Conservation (phyloP, 2,329 filamentous ascomycete species). For the Colletotrichum chlorophyti region DNA sequence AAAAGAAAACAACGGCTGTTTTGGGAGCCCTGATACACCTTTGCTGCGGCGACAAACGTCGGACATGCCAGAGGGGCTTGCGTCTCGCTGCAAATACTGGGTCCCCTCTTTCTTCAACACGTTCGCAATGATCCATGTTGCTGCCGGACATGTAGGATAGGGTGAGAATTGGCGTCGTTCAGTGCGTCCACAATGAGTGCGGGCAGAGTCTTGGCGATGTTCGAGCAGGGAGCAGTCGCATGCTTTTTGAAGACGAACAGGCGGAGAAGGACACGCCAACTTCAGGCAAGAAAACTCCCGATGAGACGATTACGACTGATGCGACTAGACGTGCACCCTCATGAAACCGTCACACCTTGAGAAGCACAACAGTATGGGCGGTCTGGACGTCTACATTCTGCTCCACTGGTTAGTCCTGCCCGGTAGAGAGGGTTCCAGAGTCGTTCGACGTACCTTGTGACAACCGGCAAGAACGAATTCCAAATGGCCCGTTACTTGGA, state of each 20-base stretch:
- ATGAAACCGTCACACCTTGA: not conserved
- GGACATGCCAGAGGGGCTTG: not conserved
- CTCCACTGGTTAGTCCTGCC: not conserved
- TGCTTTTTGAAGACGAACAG: not conserved
- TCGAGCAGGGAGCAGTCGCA: not conserved
- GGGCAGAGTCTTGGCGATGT: not conserved
- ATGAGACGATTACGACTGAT: not conserved
- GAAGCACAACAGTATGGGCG: no score
- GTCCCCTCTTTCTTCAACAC: not conserved
- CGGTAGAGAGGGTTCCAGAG: no score
- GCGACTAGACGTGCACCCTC: not conserved
- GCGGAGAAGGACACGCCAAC: not conserved
- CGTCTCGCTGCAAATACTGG: not conserved
- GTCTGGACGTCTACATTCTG: no score
- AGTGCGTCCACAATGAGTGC: not conserved
- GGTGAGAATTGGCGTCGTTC: no score
- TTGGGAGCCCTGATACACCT: not conserved
- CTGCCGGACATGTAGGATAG: no score
- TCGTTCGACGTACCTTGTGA: not conserved
- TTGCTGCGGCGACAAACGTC: constrained; percentile 13
- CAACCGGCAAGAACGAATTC: not conserved
- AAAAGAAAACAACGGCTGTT: not conserved
- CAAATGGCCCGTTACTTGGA: no score
- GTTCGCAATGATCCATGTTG: not conserved
- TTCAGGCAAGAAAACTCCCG: not conserved